Evolutionary conservation across 768 basidiomycete species (phyloP), one percentile per base, ranked within the genome.

Genomic region (Russula sp.): DNA sequence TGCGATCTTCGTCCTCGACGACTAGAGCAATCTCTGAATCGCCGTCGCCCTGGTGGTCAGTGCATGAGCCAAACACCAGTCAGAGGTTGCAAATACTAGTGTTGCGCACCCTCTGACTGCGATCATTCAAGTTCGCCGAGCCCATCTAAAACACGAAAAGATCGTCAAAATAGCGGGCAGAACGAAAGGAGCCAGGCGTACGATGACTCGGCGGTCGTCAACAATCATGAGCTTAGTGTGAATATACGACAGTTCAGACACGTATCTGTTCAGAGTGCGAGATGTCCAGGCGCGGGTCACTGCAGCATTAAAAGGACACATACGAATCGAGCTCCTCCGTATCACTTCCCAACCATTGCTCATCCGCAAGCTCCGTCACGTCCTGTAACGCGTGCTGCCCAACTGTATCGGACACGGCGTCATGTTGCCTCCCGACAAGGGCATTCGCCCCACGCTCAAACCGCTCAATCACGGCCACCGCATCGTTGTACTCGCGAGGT

Each of bases 1-100:
- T 77, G 75, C 83, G 77, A 53, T 96, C 91, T 0, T 79, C 75
- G 68, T 99, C 96, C 73, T 98, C 95, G 35, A 97, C 87, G 20
- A 98, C 85, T 8, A 97, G 74, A 7, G 90, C 91, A 65, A 98
- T 96, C 75, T 98, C 97, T 1, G 93, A 96, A 73, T 96, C 93
- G 38, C 92, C 93, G 66, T 96, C 88, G 29, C 95, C 95, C 85
- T 88, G 88, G 59, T 1, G 10, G 18, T 13, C 43, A 46, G 9
- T 10, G 38, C 35, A 13, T 68, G 50, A 65, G 62, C 29, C 48
- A 25, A 47, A 32, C 18, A 11, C 8, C 22, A 32, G 7, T 35
- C 25, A 0, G 41, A 65, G 35, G 32, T 39, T 5, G 10, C 8
- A 53, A 34, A 36, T 20, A 25, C 4, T 42, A 14, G 9, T 8